Evolutionary conservation across 805 yeast genomes (phyloP), one percentile per base, ranked within the genome.

Genomic region (Barnettozyma siamensis): DNA sequence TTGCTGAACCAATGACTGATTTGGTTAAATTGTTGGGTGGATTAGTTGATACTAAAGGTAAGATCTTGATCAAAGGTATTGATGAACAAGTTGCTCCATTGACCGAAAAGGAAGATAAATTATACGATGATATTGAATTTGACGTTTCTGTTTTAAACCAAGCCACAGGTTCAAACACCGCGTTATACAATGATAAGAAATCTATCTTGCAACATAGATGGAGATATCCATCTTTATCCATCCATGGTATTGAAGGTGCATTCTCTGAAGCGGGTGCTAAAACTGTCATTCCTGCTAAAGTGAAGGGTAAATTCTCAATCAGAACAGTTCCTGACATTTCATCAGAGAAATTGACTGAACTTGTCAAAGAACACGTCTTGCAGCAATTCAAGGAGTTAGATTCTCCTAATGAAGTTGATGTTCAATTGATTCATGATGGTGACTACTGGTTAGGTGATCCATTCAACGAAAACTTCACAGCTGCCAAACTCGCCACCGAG

Each of bases 201-300:
- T 83, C 81, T 45, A 88, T 95, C 45, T 75, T 93, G 57, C 91
- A 88, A 84, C 97, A 89, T 66, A 81, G 99, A 76, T 93, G 99
- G 99, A 83, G 99, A 74, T 88, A 73, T 68, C 99, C 99, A 42
- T 88, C 98, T 7, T 72, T 93, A 56, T 89, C 98, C 3, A 65
- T 93, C 51, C 99, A 93, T 66, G 99, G 99, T 53, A 76, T 93
- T 42, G 99, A 93, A 67, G 99, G 99, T 49, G 99, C 98, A 6
- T 93, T 93, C 65, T 81, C 83, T 36, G 91, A 85, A 33, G 75
- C 84, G 35, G 99, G 99, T 50, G 99, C 98, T 44, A 93, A 93
- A 72, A 93, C 99, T 27, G 99, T 93, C 39, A 93, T 93, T 51
- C 99, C 99, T 28, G 86, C 96, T 37, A 83, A 82, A 61, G 98